Percentiles rank a stretch among this genome's conserved stretches.
Conservation (phyloP, 805 yeast species). For the Candida broadrunensis region DNA sequence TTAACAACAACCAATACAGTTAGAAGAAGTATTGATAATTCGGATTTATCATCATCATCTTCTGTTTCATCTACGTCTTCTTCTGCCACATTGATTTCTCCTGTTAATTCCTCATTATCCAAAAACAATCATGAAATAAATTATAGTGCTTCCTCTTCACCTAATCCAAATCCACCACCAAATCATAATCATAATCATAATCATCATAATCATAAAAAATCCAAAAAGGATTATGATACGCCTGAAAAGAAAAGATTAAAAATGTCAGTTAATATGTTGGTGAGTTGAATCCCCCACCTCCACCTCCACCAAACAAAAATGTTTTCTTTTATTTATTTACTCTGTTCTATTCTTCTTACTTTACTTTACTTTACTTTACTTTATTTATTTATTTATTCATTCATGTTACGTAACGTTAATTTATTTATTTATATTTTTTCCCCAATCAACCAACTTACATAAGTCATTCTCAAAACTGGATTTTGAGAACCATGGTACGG, state of each 20-base stretch:
- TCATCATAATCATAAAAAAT: background rate
- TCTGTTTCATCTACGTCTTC: background rate
- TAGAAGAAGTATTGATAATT: background rate
- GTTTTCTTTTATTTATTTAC: too few relatives aligned
- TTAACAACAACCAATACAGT: background rate
- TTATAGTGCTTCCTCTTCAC: constrained; percentile 4
- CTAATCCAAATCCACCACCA: background rate
- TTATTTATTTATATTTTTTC: too few relatives aligned
- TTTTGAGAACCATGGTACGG: too few relatives aligned
- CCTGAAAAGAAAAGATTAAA: constrained; percentile 32
- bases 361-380: too few relatives aligned
- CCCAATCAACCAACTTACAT: too few relatives aligned
- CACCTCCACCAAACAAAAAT: too few relatives aligned
- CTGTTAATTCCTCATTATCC: background rate
- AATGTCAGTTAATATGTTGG: constrained; percentile 42
- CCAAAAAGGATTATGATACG: constrained; percentile 15
- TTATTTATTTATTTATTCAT: too few relatives aligned
- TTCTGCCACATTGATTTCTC: background rate
- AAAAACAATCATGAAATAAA: background rate
- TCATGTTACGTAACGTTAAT: too few relatives aligned
- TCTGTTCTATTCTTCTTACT: too few relatives aligned
- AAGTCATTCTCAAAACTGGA: too few relatives aligned
- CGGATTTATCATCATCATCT: background rate
- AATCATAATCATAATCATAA: background rate
- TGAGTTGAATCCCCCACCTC: too few relatives aligned